Conservation (phyloP, 805 yeast species). For the Kuraishia hungarica region DNA sequence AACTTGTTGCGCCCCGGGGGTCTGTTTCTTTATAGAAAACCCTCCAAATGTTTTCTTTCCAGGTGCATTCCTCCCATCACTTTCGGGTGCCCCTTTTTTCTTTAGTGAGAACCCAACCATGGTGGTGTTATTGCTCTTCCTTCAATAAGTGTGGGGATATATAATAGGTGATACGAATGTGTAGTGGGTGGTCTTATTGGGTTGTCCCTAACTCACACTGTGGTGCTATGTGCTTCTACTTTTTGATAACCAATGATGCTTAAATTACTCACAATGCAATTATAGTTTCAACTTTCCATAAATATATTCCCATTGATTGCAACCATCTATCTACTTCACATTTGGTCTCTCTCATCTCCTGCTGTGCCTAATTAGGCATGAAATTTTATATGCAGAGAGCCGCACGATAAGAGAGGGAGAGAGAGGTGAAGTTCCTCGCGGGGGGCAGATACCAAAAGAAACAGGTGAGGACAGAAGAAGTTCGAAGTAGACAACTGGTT, state of each 20-base stretch:
- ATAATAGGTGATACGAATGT: neutral
- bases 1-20: neutral
- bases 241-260: too few relatives aligned
- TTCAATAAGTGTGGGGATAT: neutral
- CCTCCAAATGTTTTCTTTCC: slow-evolving; percentile 18
- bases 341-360: neutral
- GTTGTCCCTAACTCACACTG: neutral
- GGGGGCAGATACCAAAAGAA: too few relatives aligned
- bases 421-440: neutral
- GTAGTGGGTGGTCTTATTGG: neutral
- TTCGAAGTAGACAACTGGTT: neutral
- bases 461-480: neutral
- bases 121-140: neutral
- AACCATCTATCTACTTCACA: neutral
- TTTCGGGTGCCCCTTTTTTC: slow-evolving; percentile 12
- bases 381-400: neutral
- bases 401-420: neutral
- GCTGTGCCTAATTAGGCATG: neutral
- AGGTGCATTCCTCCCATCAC: neutral
- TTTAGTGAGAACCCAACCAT: slow-evolving; percentile 32
- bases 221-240: too few relatives aligned
- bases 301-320: neutral
- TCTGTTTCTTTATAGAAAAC: slow-evolving; percentile 19
- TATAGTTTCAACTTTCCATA: too few relatives aligned
- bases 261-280: too few relatives aligned